Evolutionary conservation across 225 moss, liverwort and hornwort genomes (phyloP), one percentile per base, ranked within the genome.

Genomic region (Sphagnum contortum): DNA sequence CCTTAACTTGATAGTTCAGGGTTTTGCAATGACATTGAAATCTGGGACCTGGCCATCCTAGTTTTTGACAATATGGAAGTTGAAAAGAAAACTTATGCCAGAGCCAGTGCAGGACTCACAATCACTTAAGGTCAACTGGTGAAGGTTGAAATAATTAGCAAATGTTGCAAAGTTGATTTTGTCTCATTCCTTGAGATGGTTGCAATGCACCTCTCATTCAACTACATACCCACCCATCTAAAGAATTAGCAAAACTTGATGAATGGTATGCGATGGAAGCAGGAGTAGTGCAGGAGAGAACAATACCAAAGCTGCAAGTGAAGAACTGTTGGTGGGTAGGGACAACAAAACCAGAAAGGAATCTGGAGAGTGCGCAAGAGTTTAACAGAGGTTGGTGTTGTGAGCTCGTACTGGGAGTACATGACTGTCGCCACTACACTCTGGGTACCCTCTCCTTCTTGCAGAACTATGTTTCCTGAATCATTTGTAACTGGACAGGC

Each of bases 381-480:
- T 85, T 78, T 49, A 73, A 69, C 63, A 71, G 70, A 63, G 64
- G 49, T 44, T 81, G 71, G 66, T 45, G 76, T 68, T 13, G 71
- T 51, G 81, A 79, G 58, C 61, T 85, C 50, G 73, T 46, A 12
- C 61, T 85, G 52, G 84, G 84, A 59, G 57, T 85, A 71, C 81
- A 85, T 29, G 84, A 85, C 53, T 85, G 84, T 61, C 84, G 84
- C 60, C 84, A 85, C 66, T 74, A 85, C 14, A 85, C 84, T 59
- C 59, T 85, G 62, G 84, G 84, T 84, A 48, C n/a, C 7, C 14
- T 50, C 10, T 10, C 11, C 48, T 11, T 7, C 55, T 7, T 66
- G 7, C 52, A 29, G 29, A 29, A 29, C 29, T 29, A 29, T 29
- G 29, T 29, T 29, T 29, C 29, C 29, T 29, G 29, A 29, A 29